Conservation (phyloP, 176 grass and related monocot species). For the Areca catechu region DNA sequence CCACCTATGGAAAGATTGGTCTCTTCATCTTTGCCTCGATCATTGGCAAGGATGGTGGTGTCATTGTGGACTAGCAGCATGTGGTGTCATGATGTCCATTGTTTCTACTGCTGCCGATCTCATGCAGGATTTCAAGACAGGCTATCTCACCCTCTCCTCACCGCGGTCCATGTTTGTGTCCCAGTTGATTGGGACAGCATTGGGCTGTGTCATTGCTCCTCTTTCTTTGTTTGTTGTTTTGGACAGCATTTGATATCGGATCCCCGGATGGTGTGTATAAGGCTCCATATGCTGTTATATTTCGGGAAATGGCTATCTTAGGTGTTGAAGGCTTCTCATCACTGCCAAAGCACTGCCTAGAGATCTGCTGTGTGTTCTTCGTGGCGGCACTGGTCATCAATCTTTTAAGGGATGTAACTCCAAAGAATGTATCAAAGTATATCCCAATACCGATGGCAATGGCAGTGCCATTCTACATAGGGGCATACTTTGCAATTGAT, state of each 20-base stretch:
- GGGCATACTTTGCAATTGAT: constrained; percentile 78
- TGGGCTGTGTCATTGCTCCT: constrained; percentile 71
- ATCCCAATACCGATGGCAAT: constrained; percentile 82
- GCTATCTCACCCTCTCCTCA: constrained; percentile 76
- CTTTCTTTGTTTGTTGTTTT: constrained; percentile 88
- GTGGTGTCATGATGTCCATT: constrained; percentile 87
- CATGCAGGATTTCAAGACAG: constrained; percentile 96
- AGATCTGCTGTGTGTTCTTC: constrained; percentile 58
- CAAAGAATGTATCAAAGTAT: constrained; percentile 45
- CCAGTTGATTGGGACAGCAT: constrained; percentile 62
- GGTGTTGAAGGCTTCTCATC: constrained; percentile 62
- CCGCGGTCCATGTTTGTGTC: constrained; percentile 87
- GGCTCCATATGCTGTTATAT: constrained; percentile 81
- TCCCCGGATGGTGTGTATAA: constrained; percentile 72
- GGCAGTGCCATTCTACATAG: constrained; percentile 89
- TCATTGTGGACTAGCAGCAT: constrained; percentile 67
- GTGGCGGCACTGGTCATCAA: constrained; percentile 50
- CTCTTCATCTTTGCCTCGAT: constrained; percentile 68
- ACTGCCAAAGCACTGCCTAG: constrained; percentile 59
- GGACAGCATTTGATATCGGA: constrained; percentile 68
- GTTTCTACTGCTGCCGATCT: constrained; percentile 80
- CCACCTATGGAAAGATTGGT: constrained; percentile 74
- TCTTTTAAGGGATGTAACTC: constrained; percentile 34
- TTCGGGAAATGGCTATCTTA: constrained; percentile 72
- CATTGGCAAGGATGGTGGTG: constrained; percentile 59